Percentiles rank a stretch among this genome's conserved stretches.
Evolutionary conservation across 257 asterid genomes (phyloP).

Genomic region (Buddleja alternifolia): DNA sequence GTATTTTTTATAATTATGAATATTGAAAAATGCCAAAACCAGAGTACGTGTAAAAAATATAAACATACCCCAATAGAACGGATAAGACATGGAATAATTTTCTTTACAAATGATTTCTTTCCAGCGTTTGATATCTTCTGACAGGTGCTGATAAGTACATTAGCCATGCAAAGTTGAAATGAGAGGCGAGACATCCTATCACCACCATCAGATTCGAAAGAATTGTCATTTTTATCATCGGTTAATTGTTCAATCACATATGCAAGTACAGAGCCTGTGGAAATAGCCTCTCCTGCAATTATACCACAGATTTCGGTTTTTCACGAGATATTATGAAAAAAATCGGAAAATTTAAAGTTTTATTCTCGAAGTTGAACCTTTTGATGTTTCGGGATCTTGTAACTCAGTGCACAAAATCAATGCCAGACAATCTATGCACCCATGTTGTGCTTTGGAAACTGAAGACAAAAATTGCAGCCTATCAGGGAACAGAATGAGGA

Average conservation of each 20-base stretch:
- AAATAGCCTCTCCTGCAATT: constrained; percentile 45
- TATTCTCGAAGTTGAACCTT: constrained; percentile 34
- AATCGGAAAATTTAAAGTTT: background rate
- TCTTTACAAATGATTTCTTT: constrained; percentile 59
- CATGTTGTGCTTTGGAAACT: constrained; percentile 92
- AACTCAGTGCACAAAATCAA: constrained; percentile 76
- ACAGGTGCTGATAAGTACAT: constrained; percentile 85
- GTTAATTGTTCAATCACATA: constrained; percentile 60
- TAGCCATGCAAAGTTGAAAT: constrained; percentile 85
- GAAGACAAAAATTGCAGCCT: constrained; percentile 25
- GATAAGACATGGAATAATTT: constrained; percentile 55
- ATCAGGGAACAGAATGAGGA: constrained; percentile 26
- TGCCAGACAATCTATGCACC: constrained; percentile 93
- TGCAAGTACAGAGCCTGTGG: constrained; percentile 47
- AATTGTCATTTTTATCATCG: constrained; percentile 27
- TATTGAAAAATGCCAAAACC: constrained; percentile 17
- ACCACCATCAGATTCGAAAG: constrained; percentile 35
- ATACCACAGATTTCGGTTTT: constrained; percentile 10
- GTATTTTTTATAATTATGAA: background rate
- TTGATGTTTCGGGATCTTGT: constrained; percentile 46
- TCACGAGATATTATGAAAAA: constrained; percentile 6
- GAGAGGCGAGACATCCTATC: constrained; percentile 43
- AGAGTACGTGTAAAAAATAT: background rate
- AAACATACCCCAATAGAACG: constrained; percentile 47
- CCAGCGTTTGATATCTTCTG: constrained; percentile 67